A percentile compares a stretch with the other conserved stretches of the same genome.
Conservation (phyloP, 352 stramenopile species). For the Pythium coloratum region DNA sequence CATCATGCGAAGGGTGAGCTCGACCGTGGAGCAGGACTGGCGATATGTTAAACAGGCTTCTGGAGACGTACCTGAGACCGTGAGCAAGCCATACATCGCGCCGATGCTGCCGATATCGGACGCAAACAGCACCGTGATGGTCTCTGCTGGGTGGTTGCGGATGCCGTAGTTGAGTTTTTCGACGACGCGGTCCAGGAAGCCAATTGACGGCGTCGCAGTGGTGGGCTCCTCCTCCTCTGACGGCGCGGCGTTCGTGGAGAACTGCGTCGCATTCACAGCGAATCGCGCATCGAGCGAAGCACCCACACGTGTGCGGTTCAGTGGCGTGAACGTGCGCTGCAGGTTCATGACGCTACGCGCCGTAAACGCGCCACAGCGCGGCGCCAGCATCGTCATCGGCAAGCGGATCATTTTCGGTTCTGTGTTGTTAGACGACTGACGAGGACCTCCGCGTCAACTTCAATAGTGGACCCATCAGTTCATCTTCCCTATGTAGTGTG, state of each 20-base stretch:
- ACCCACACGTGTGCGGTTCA: background rate
- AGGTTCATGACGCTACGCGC: slow-evolving; percentile 6
- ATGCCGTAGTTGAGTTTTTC: slow-evolving; percentile 79
- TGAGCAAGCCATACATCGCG: slow-evolving; percentile 74
- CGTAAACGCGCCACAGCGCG: background rate
- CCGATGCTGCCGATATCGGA: slow-evolving; percentile 84
- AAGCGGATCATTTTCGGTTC: background rate
- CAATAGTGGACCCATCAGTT: background rate
- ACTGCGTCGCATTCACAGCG: slow-evolving; percentile 9
- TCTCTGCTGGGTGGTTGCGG: slow-evolving; percentile 67
- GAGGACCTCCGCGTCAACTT: background rate
- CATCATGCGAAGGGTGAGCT: background rate
- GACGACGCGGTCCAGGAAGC: slow-evolving; percentile 69
- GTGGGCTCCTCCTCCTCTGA: background rate
- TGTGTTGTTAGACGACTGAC: background rate
- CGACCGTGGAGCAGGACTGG: background rate
- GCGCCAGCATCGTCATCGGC: slow-evolving; percentile 7
- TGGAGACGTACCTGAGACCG: slow-evolving; percentile 41
- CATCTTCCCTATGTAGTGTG: background rate
- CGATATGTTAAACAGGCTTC: background rate
- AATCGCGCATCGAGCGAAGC: background rate
- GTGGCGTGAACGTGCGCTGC: background rate
- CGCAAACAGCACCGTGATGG: slow-evolving; percentile 71
- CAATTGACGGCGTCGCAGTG: background rate
- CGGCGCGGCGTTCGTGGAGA: slow-evolving; percentile 17